Evolutionary conservation across 441 rosid species (phyloP).

Genomic region (Breynia disticha): DNA sequence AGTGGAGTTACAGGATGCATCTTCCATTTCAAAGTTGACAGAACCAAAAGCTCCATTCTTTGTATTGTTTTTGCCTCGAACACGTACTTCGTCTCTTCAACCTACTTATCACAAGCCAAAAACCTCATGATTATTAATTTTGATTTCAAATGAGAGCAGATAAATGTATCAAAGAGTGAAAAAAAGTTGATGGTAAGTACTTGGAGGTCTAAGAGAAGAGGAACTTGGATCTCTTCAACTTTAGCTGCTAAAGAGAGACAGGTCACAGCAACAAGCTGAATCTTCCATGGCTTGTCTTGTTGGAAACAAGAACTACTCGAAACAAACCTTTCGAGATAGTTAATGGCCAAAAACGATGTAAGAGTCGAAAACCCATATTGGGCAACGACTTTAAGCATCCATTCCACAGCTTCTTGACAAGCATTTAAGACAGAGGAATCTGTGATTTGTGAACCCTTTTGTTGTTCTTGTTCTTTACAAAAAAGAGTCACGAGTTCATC

Average conservation of each 20-base stretch:
- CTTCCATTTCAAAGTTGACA: slow-evolving; percentile 76
- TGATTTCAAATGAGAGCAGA: too few species aligned
- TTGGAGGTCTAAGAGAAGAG: slow-evolving; percentile 76
- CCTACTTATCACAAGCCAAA: slow-evolving; percentile 26
- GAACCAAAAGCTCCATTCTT: slow-evolving; percentile 83
- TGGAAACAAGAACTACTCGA: slow-evolving; percentile 31
- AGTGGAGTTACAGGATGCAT: slow-evolving; percentile 89
- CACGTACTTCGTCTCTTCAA: slow-evolving; percentile 52
- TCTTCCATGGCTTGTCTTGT: slow-evolving; percentile 77
- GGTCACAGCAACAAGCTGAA: slow-evolving; percentile 72
- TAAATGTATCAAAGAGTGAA: neutral
- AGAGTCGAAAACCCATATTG: slow-evolving; percentile 57
- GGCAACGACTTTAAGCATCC: slow-evolving; percentile 51
- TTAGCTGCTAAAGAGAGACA: slow-evolving; percentile 89
- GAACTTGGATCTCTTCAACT: slow-evolving; percentile 85
- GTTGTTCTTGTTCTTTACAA: slow-evolving; percentile 44
- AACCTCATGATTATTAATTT: neutral
- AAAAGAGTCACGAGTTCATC: slow-evolving; percentile 62
- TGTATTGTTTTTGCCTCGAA: slow-evolving; percentile 83
- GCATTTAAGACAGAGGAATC: slow-evolving; percentile 16
- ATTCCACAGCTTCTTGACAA: slow-evolving; percentile 45
- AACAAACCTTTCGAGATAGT: slow-evolving; percentile 74
- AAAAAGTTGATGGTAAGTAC: slow-evolving; percentile 21
- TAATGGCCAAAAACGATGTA: slow-evolving; percentile 57
- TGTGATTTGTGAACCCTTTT: slow-evolving; percentile 3